Evolutionary conservation across 2,329 filamentous ascomycete species (phyloP), one percentile per base, ranked within the genome.

Genomic region (Trichophaea hybrida): DNA sequence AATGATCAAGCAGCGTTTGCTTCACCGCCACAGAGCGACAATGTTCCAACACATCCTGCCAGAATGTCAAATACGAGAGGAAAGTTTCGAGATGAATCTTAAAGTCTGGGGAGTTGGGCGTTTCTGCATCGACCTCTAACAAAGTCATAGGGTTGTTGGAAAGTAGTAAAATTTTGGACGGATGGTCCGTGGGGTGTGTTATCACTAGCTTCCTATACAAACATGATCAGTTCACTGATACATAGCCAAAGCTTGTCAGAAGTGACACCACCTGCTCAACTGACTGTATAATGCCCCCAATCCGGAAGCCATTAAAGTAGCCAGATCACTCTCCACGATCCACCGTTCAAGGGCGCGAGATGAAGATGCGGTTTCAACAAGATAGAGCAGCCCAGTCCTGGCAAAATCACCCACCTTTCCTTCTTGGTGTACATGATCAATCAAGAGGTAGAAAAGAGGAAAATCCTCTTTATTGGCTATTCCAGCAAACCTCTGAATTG

Each of bases 41-140:
- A 72, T 97, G 91, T 71, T 97, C 93, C 62, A 98, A 76, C 37
- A 96, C 90, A 71, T 98, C 93, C 73, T 98, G 93, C 93, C 93
- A 98, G 70, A 98, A 98, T 5, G 94, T 77, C 53, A 98, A 78
- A 70, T 97, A 94, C 0, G 93, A 95, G 46, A 98, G 77, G 69
- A 98, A 98, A 0, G 90, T 94, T 58, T 91, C 84, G 69, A 97
- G 80, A 68, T 96, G 88, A n/a, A 82, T 80, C 68, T 88, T 85
- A 64, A 94, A 89, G 61, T 88, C 82, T 0, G 79, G 75, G 2
- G 84, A 83, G 70, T 85, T 84, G 53, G 88, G 83, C 73, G 81
- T 83, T 68, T 88, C 81, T 65, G 90, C 80, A 2, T 62, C 68
- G 63, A 66, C 68, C 24, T 50, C 37, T 12, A 64, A 64, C 8